Percentiles rank a stretch among this genome's conserved stretches.
These are phyloP conservation scores for Apiospora kogelbergensis DNA, from an alignment of 2,329 filamentous ascomycete genomes.

Conservation along the genomic window DNA sequence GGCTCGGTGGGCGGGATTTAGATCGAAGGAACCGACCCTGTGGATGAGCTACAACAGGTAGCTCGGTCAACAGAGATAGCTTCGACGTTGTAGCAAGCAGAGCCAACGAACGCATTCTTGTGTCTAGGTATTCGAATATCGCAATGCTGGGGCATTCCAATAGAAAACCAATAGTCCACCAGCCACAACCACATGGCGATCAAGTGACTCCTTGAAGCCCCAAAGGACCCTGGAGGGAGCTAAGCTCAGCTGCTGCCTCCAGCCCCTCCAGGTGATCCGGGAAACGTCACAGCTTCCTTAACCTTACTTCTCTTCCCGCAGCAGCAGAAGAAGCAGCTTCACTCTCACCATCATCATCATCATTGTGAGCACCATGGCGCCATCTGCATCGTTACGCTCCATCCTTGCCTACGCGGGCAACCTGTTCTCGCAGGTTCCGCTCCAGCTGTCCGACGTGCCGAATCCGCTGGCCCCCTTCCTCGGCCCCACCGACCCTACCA, in stretches of 20 bases:
- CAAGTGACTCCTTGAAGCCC: not conserved
- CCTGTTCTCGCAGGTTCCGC: slow-evolving; percentile 33
- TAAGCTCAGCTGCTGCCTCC: slow-evolving; percentile 1
- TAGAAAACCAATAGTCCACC: not conserved
- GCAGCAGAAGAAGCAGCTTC: not conserved
- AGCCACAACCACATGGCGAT: slow-evolving; percentile 4
- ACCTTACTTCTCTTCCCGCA: not conserved
- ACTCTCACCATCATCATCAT: not conserved
- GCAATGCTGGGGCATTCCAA: no score
- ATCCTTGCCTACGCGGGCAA: slow-evolving; percentile 33
- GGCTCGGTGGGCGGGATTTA: not conserved
- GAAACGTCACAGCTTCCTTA: slow-evolving; percentile 1
- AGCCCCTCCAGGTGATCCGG: not conserved
- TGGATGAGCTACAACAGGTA: not conserved
- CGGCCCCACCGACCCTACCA: slow-evolving; percentile 17
- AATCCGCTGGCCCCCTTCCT: slow-evolving; percentile 22
- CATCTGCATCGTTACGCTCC: slow-evolving; percentile 30
- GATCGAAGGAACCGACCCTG: not conserved
- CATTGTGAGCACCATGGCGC: slow-evolving; percentile 21
- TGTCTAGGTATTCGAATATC: no score
- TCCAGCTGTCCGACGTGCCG: slow-evolving; percentile 23
- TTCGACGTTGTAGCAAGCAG: not conserved
- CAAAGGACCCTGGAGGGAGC: not conserved
- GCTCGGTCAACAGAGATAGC: not conserved
- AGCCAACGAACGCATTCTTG: not conserved